Evolutionary conservation across 2,329 filamentous ascomycete genomes (phyloP).

Genomic region (Pseudogymnoascus verrucosus): DNA sequence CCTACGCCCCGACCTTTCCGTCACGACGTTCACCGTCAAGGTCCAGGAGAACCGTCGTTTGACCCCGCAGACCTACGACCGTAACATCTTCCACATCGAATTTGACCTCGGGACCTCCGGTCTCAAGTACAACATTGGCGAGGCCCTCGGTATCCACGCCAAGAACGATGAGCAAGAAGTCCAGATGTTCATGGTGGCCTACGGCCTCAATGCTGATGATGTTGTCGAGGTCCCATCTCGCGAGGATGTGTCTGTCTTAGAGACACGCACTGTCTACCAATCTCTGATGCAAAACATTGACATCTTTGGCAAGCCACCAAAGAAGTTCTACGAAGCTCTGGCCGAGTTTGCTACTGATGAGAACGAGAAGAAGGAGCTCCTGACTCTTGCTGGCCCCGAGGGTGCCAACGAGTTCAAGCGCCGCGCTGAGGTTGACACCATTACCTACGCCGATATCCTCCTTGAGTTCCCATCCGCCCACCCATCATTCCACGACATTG

Average conservation of each 20-base stretch:
- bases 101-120: conserved; percentile 90
- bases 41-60: conserved; percentile 95
- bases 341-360: conserved; percentile 79
- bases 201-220: conserved; percentile 73
- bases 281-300: conserved; percentile 87
- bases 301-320: conserved; percentile 92
- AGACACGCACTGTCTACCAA: conserved; percentile 90
- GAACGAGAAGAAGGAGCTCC: conserved; percentile 71
- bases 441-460: conserved; percentile 85
- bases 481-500: conserved; percentile 79
- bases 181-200: conserved; percentile 78
- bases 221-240: conserved; percentile 87
- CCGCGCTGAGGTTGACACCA: conserved; percentile 79
- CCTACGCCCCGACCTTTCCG: conserved; percentile 76
- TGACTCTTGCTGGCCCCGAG: conserved; percentile 66
- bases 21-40: conserved; percentile 78
- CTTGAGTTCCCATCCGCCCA: conserved; percentile 85
- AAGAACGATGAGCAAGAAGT: conserved; percentile 81
- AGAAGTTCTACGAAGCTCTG: conserved; percentile 93
- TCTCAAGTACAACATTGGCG: conserved; percentile 92
- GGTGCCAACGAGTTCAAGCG: conserved; percentile 88
- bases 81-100: conserved; percentile 99
- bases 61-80: conserved; percentile 81
- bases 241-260: conserved; percentile 64
- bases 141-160: conserved; percentile 91